These are phyloP conservation scores for Yarrowia sp. DNA, from an alignment of 805 yeast species.

Conservation along the genomic window DNA sequence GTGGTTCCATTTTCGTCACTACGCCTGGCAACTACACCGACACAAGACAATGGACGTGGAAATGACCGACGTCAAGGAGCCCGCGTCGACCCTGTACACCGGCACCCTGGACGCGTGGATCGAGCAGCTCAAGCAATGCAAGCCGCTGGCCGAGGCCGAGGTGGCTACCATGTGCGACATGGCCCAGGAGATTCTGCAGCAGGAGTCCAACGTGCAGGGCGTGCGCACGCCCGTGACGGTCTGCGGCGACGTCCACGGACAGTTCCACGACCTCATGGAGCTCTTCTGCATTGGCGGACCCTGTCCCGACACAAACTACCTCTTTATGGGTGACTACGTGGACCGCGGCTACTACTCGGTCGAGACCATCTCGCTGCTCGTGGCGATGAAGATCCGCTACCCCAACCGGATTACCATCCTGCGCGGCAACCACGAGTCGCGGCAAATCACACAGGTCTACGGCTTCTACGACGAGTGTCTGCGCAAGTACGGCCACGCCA, in stretches of 20 bases:
- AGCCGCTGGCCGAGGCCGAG: slow-evolving; percentile 77
- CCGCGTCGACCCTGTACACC: slow-evolving; percentile 6
- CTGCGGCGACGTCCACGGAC: slow-evolving; percentile 97
- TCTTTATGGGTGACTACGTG: slow-evolving; percentile 88
- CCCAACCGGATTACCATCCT: slow-evolving; percentile 92
- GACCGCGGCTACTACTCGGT: slow-evolving; percentile 88
- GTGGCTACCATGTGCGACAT: slow-evolving; percentile 78
- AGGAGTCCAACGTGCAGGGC: slow-evolving; percentile 92
- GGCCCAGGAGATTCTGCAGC: slow-evolving; percentile 88
- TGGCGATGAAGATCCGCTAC: slow-evolving; percentile 91
- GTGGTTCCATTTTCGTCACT: slow-evolving; percentile 3
- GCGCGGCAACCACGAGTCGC: slow-evolving; percentile 93
- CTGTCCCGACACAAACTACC: slow-evolving; percentile 87
- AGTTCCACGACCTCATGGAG: slow-evolving; percentile 94
- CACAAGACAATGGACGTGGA: slow-evolving; percentile 12
- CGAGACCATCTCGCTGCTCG: slow-evolving; percentile 86
- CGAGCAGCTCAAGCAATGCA: slow-evolving; percentile 74
- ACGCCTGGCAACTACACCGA: background rate
- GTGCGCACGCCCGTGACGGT: slow-evolving; percentile 93
- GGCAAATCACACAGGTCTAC: slow-evolving; percentile 95
- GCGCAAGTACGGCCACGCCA: slow-evolving; percentile 89
- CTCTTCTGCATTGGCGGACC: slow-evolving; percentile 94
- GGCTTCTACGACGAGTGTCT: slow-evolving; percentile 96
- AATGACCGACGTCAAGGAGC: slow-evolving; percentile 21
- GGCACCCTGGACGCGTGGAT: slow-evolving; percentile 87